Base-by-base conservation (phyloP, 441 rosid species). In the Erysimum cheiri region DNA sequence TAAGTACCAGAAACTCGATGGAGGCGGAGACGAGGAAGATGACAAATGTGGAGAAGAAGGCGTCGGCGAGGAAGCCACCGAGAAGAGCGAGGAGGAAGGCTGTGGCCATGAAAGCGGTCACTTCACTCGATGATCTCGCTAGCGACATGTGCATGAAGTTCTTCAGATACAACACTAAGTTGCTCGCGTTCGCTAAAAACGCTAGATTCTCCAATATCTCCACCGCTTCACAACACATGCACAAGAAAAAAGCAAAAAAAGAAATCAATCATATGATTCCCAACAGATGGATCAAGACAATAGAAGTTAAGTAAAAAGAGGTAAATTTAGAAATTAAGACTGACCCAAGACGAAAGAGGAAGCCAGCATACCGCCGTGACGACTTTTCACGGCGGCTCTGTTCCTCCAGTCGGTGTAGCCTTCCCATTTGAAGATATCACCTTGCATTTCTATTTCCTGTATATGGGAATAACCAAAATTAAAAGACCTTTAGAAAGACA, bases 81-180 rank as follows among this genome's bases (percentile, higher is more conserved):
- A 89, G 88, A 60, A 93, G 95, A 75, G 96, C 96, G 29, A 89
- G 80, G 61, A 93, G 93, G 79, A 93, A 93, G 55, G 98, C 88
- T 9, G 98, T 89, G 29, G 96, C 98, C 97, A 93, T 91, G 92
- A 93, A 93, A 76, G 86, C 86, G 52, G 96, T 91, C 73, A 91
- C 97, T 69, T 81, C 75, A 68, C 87, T 89, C 24, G 98, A 97
- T 3, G 98, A 80, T 71, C 69, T 85, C 0, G 95, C 83, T 3
- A 87, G 91, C 22, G 98, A 89, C 14, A 89, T 78, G 82, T 91
- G 93, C 98, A 91, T 87, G 87, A 76, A 76, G 7, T 87, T 66
- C 5, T 80, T 57, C 32, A 91, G 50, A 74, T 94, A 94, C 47
- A 78, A 48, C 82, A 94, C 98, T 82, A 93, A 77, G 75, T 89